A percentile compares a stretch with the other conserved stretches of the same genome.
Evolutionary conservation across 148 eudicot genomes (phyloP).

Genomic region (Selenicereus undatus): DNA sequence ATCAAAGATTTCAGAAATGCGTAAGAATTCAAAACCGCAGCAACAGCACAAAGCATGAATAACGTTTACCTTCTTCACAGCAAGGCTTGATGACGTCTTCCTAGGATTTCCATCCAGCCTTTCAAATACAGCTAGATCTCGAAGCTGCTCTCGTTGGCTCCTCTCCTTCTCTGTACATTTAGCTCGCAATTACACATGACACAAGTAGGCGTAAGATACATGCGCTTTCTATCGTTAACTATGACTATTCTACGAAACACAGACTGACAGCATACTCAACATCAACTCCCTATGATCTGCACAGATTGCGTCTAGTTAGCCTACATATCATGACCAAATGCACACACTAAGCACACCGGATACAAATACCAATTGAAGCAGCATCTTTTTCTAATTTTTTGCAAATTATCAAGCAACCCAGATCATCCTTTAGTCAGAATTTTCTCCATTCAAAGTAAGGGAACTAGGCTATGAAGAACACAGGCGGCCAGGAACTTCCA

Average conservation of each 20-base stretch:
- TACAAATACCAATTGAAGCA: background rate
- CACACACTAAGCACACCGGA: background rate
- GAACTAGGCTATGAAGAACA: no score
- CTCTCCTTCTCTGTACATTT: constrained; percentile 64
- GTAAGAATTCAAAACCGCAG: background rate
- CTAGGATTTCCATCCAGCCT: constrained; percentile 69
- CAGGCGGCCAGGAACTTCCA: no score
- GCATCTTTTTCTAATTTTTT: background rate
- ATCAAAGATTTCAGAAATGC: background rate
- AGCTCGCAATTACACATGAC: background rate
- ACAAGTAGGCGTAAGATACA: background rate
- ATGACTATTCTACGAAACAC: background rate
- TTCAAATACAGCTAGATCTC: constrained; percentile 86
- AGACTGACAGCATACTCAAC: no score
- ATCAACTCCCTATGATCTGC: background rate
- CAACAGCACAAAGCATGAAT: background rate
- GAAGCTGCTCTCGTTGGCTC: constrained; percentile 69
- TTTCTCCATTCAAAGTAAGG: background rate
- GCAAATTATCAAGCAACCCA: background rate
- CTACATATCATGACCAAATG: background rate
- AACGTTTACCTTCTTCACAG: constrained; percentile 76
- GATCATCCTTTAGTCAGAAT: background rate
- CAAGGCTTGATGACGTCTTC: constrained; percentile 67
- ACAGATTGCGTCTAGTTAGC: background rate
- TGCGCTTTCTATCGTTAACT: background rate